These are phyloP conservation scores for Chytriomyces hyalinus DNA, from an alignment of 192 early-diverging fungal species.

Conservation along the genomic window DNA sequence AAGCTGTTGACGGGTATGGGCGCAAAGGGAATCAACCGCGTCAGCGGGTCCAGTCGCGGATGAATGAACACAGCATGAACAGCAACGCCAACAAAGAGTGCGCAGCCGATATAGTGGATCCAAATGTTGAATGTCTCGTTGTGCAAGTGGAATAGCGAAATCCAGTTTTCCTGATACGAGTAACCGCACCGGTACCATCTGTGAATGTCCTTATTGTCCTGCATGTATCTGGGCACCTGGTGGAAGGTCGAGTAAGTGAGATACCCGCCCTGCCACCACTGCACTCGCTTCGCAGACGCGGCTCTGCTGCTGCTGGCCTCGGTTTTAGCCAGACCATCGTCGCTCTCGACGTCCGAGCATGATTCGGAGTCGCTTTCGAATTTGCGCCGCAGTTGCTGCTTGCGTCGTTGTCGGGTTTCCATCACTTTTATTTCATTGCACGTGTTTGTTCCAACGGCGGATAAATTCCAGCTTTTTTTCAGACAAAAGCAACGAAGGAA, in stretches of 20 bases:
- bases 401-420: too few species aligned
- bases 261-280: conserved; percentile 26
- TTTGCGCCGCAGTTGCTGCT: too few species aligned
- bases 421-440: too few species aligned
- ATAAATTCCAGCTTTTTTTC: too few species aligned
- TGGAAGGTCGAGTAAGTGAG: conserved; percentile 9
- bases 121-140: conserved; percentile 44
- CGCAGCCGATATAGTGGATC: conserved; percentile 32
- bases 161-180: conserved; percentile 34
- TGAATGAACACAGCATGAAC: not conserved
- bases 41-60: not conserved
- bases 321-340: too few species aligned
- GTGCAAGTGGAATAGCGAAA: conserved; percentile 41
- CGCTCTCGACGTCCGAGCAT: too few species aligned
- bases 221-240: conserved; percentile 25
- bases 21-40: not conserved
- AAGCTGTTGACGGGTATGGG: not conserved
- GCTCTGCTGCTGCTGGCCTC: too few species aligned
- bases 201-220: conserved; percentile 34
- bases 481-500: too few species aligned
- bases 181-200: conserved; percentile 27
- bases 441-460: too few species aligned
- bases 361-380: too few species aligned
- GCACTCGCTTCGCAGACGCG: too few species aligned
- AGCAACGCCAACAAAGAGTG: conserved; percentile 23